Conservation (phyloP, 2,329 filamentous ascomycete species). For the Aureobasidium zeae region DNA sequence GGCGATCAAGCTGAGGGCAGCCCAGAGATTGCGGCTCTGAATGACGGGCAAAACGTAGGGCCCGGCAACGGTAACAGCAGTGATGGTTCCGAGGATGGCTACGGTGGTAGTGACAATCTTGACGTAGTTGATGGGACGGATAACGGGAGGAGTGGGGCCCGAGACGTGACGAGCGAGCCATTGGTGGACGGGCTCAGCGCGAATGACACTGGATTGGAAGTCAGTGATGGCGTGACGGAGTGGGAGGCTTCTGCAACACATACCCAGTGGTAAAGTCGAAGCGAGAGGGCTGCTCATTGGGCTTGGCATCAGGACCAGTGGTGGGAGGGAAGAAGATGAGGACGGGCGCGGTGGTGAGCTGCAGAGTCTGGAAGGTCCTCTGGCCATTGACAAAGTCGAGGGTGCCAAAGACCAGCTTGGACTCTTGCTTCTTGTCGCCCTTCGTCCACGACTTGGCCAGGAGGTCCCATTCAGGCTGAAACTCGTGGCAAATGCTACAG, state of each 20-base stretch:
- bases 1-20: constrained; percentile 74
- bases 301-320: constrained; percentile 64
- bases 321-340: constrained; percentile 83
- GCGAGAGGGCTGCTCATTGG: constrained; percentile 59
- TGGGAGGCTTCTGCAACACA: constrained; percentile 25
- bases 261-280: constrained; percentile 81
- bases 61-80: constrained; percentile 59
- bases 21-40: constrained; percentile 90
- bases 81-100: constrained; percentile 59
- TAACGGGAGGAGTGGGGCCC: constrained; percentile 63
- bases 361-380: constrained; percentile 81
- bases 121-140: constrained; percentile 79
- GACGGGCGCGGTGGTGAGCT: constrained; percentile 88
- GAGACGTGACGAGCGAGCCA: constrained; percentile 74
- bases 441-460: constrained; percentile 78
- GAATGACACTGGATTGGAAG: constrained; percentile 47
- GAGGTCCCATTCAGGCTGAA: constrained; percentile 90
- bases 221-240: constrained; percentile 5
- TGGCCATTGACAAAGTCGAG: constrained; percentile 83
- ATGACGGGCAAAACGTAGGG: constrained; percentile 74
- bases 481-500: constrained; percentile 78
- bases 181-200: constrained; percentile 65
- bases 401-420: constrained; percentile 67
- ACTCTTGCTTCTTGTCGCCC: constrained; percentile 66
- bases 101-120: constrained; percentile 61